Evolutionary conservation across 257 asterid species (phyloP), one percentile per base, ranked within the genome.

Genomic region (Nicotiana benthamiana): DNA sequence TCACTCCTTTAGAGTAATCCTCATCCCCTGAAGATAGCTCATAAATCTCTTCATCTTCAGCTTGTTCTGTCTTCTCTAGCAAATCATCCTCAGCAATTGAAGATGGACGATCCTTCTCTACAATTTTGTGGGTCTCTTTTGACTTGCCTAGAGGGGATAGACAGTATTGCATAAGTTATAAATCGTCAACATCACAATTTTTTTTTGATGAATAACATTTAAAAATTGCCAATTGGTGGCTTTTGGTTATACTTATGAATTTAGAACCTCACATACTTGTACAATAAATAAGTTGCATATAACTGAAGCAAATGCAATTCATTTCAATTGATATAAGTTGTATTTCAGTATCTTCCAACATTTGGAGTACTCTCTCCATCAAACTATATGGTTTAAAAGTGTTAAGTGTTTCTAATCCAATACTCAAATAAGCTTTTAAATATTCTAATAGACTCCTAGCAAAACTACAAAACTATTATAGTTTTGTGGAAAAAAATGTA

Each of bases 1-100:
- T 89, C 97, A 93, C 89, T 90, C 99, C 99, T 83, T 85, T 90
- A 1, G 93, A 89, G 85, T 65, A 79, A 80, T 91, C 94, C 82
- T 96, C 99, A 62, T 94, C 98, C 40, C 97, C 98, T 5, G 97
- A 96, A 78, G 97, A 91, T 83, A 96, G 90, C 86, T 90, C 87
- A 88, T 89, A 91, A 24, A 87, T 86, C 77, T 90, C 97, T 56
- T 87, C 89, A 75, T 86, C 92, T 57, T 46, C 83, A 80, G 77
- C 82, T 62, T 85, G 87, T 82, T 36, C 87, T 75, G 70, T 86
- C 75, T 85, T 90, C 79, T 83, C 88, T 30, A 66, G 79, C 16
- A 83, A 74, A 80, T 70, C 79, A 52, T 85, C 85, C 27, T 88
- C 83, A 68, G 72, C 80, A 5, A 77, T 82, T 60, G 87, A 70